Percentiles rank a stretch among this genome's conserved stretches.
phyloP scores from a whole-genome alignment of 2,329 filamentous ascomycete species.

The Penicillium corylophilum region DNA sequence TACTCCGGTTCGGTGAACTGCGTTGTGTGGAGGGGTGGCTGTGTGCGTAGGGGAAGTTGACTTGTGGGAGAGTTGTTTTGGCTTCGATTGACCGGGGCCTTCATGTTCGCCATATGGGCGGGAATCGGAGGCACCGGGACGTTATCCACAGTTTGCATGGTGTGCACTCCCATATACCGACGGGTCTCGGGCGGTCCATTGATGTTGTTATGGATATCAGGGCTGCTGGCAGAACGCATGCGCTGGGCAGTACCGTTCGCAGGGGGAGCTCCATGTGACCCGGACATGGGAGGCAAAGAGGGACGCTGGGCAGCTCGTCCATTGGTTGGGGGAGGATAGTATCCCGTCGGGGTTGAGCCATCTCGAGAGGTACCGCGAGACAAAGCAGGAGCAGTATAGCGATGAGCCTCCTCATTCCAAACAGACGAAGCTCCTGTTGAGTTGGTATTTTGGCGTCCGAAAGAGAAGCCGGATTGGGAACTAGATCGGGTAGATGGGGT shows the following conservation, averaged over 20 bases:
- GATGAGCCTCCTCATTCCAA: conserved; percentile 72
- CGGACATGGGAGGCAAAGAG: conserved; percentile 71
- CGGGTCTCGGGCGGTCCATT: conserved; percentile 42
- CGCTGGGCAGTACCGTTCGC: conserved; percentile 60
- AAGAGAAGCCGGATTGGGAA: conserved; percentile 67
- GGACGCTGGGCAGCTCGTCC: conserved; percentile 63
- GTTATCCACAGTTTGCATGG: conserved; percentile 52
- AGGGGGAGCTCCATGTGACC: conserved; percentile 51
- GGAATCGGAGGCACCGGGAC: conserved; percentile 78
- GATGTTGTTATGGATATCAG: conserved; percentile 76
- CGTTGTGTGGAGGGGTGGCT: conserved; percentile 44
- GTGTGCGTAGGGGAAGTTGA: conserved; percentile 61
- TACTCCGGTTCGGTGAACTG: conserved; percentile 44
- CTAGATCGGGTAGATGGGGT: conserved; percentile 57
- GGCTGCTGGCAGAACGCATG: conserved; percentile 89
- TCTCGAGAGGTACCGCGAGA: conserved; percentile 78
- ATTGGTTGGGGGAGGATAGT: conserved; percentile 62
- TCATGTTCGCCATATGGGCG: conserved; percentile 62
- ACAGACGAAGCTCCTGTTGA: conserved; percentile 46
- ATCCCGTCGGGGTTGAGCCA: conserved; percentile 63
- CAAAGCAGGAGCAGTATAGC: conserved; percentile 87
- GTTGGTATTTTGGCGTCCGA: conserved; percentile 71
- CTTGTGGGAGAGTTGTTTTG: conserved; percentile 77
- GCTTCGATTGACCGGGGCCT: conserved; percentile 67
- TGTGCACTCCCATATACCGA: conserved; percentile 55